phyloP scores from a whole-genome alignment of 225 moss, liverwort and hornwort species.

The Neckera pumila region DNA sequence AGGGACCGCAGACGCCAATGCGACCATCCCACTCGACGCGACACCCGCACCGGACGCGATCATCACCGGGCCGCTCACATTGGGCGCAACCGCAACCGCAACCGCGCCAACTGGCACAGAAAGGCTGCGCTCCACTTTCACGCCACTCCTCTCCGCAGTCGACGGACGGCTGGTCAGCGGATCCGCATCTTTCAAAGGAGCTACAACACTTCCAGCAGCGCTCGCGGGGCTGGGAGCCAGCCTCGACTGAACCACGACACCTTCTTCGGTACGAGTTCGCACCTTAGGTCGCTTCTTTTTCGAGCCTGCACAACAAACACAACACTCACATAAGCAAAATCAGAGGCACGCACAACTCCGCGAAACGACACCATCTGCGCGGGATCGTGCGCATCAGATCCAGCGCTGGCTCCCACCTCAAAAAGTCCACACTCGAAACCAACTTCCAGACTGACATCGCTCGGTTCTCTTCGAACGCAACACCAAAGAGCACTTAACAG shows the following conservation, averaged over 20 bases:
- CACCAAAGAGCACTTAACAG: neutral
- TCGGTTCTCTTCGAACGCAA: neutral
- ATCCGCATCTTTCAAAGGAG: conserved; percentile 20
- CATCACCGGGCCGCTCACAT: neutral
- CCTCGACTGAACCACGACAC: conserved; percentile 14
- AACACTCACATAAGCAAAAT: neutral
- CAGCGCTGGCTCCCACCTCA: neutral
- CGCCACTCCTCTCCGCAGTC: conserved; percentile 9
- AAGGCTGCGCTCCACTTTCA: conserved; percentile 28
- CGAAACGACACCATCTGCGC: neutral
- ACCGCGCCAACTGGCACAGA: neutral
- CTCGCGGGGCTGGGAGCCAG: neutral
- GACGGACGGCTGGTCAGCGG: neutral
- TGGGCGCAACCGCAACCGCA: neutral
- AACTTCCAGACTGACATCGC: neutral
- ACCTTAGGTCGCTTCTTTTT: conserved; percentile 51
- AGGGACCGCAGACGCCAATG: neutral
- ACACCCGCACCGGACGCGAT: neutral
- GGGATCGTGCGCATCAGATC: neutral
- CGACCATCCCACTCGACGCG: neutral
- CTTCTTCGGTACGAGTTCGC: conserved; percentile 37
- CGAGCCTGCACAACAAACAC: neutral
- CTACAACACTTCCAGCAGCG: neutral
- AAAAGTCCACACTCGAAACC: too few relatives aligned
- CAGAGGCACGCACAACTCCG: neutral